phyloP scores from a whole-genome alignment of 2,329 filamentous ascomycete genomes.

The Aspergillus spinulosporus region DNA sequence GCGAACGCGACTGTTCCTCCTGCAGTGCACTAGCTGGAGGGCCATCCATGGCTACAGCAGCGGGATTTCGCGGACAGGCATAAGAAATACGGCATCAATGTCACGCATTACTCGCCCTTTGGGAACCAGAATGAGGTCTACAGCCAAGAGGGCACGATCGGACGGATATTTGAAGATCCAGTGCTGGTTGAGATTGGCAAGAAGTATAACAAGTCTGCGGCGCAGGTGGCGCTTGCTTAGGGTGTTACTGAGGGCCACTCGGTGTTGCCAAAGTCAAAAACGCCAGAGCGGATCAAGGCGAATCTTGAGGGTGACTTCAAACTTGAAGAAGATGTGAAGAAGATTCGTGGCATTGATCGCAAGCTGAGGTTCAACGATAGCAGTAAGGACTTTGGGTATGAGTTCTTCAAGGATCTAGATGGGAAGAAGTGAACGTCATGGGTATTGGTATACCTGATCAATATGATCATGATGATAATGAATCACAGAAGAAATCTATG shows the following conservation, averaged over 20 bases:
- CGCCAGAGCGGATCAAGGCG: constrained; percentile 42
- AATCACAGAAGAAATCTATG: no score
- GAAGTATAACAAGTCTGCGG: constrained; percentile 53
- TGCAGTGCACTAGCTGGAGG: constrained; percentile 54
- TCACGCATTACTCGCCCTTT: constrained; percentile 58
- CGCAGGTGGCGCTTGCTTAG: constrained; percentile 57
- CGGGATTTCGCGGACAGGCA: constrained; percentile 51
- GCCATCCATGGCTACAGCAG: constrained; percentile 57
- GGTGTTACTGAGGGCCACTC: constrained; percentile 54
- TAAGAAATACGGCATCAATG: constrained; percentile 52
- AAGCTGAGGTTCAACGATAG: constrained; percentile 65
- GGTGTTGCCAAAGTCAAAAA: constrained; percentile 57
- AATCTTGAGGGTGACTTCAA: constrained; percentile 58
- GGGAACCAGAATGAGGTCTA: constrained; percentile 57
- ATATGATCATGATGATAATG: background rate
- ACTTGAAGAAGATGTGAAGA: constrained; percentile 60
- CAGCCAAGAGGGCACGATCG: constrained; percentile 42
- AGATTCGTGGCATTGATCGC: constrained; percentile 58
- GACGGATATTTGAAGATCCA: constrained; percentile 55
- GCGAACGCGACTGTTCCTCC: constrained; percentile 48
- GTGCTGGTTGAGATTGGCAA: constrained; percentile 52
- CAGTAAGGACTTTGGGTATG: constrained; percentile 55
- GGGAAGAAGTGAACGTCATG: constrained; percentile 32
- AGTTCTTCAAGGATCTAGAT: constrained; percentile 61
- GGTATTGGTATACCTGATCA: background rate